These are phyloP conservation scores for Funneliformis caledonium DNA, from an alignment of 371 early-diverging fungal species.

Conservation along the genomic window DNA sequence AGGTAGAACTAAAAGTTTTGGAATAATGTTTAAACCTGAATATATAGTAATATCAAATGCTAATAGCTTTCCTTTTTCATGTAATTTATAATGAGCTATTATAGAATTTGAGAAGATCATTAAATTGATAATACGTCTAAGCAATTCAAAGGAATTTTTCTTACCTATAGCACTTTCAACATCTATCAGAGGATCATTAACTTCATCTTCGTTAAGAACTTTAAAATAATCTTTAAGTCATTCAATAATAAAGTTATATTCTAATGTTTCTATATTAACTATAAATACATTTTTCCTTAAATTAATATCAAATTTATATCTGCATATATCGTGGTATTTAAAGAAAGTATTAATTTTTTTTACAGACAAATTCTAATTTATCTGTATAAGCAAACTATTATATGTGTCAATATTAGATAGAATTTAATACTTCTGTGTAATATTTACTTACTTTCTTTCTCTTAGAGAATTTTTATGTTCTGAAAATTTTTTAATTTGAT, in stretches of 20 bases:
- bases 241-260: background rate
- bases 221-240: conserved; percentile 4
- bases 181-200: conserved; percentile 6
- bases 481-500: conserved; percentile 13
- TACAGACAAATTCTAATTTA: conserved; percentile 34
- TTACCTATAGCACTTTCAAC: conserved; percentile 25
- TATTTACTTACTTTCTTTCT: conserved; percentile 43
- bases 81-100: conserved; percentile 33
- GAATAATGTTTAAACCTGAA: conserved; percentile 35
- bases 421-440: background rate
- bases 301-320: conserved; percentile 36
- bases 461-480: conserved; percentile 13
- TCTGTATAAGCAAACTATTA: conserved; percentile 37
- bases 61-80: conserved; percentile 14
- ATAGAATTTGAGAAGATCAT: conserved; percentile 36
- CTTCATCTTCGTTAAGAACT: conserved; percentile 14
- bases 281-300: conserved; percentile 22
- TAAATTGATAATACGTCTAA: conserved; percentile 24
- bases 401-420: background rate
- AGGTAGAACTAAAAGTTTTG: conserved; percentile 1
- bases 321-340: conserved; percentile 19
- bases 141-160: conserved; percentile 35
- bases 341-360: conserved; percentile 32
- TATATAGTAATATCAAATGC: conserved; percentile 18
- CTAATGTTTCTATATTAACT: conserved; percentile 6